phyloP scores from a whole-genome alignment of 805 yeast genomes.

The Pichia eremophila region DNA sequence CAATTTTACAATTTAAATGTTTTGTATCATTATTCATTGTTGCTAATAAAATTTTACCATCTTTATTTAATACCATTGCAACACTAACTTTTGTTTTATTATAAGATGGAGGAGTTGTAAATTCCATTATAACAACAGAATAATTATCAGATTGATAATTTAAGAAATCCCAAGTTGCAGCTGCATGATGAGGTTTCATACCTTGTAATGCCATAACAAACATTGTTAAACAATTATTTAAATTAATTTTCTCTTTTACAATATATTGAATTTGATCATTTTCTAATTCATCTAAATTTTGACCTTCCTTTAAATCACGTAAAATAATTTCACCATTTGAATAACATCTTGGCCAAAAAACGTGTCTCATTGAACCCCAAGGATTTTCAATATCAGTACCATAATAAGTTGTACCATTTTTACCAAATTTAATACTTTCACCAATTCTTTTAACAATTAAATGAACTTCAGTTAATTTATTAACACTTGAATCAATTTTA shows the following conservation, averaged over 20 bases:
- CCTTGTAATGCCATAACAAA: constrained; percentile 96
- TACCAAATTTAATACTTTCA: constrained; percentile 84
- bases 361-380: constrained; percentile 96
- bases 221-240: constrained; percentile 50
- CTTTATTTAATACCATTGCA: constrained; percentile 62
- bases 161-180: constrained; percentile 90
- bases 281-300: constrained; percentile 11
- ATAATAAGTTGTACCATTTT: constrained; percentile 75
- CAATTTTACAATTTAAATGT: constrained; percentile 48
- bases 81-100: constrained; percentile 72
- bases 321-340: constrained; percentile 56
- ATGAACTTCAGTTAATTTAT: constrained; percentile 62
- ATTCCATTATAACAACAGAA: constrained; percentile 86
- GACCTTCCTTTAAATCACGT: constrained; percentile 23
- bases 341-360: constrained; percentile 88
- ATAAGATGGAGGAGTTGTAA: constrained; percentile 86
- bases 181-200: constrained; percentile 99
- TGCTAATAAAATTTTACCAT: constrained; percentile 49
- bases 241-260: constrained; percentile 9
- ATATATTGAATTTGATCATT: constrained; percentile 6
- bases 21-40: constrained; percentile 56
- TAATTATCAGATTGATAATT: constrained; percentile 72
- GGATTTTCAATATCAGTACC: constrained; percentile 80
- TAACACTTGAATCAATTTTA: constrained; percentile 54
- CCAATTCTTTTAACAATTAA: constrained; percentile 50